Evolutionary conservation across 2,329 filamentous ascomycete genomes (phyloP).

Genomic region (Penicillium aurantiogriseum): DNA sequence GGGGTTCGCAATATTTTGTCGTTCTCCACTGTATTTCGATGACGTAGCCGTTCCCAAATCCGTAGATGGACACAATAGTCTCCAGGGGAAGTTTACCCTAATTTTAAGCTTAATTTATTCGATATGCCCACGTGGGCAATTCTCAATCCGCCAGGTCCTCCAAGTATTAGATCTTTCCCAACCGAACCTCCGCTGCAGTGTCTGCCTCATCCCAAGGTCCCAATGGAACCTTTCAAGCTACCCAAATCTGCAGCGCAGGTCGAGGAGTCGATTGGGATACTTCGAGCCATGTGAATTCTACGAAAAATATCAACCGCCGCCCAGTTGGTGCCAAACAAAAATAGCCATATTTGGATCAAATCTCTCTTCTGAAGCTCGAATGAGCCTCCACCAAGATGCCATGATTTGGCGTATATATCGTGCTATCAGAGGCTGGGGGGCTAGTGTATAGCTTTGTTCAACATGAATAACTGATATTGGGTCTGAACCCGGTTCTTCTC

Average conservation of each 20-base stretch:
- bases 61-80: neutral
- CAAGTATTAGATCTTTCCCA: neutral
- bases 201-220: neutral
- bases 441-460: neutral
- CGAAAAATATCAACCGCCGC: neutral
- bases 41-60: neutral
- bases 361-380: neutral
- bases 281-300: neutral
- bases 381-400: neutral
- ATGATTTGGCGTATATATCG: neutral
- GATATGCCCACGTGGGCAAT: neutral
- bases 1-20: conserved; percentile 10
- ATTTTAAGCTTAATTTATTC: conserved; percentile 1
- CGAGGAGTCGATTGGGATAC: neutral
- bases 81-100: neutral
- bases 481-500: too few species aligned
- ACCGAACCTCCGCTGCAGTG: neutral
- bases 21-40: conserved; percentile 6
- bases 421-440: neutral
- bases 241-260: neutral
- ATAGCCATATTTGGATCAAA: neutral
- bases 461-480: neutral
- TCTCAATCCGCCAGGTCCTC: neutral
- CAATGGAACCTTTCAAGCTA: neutral
- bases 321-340: neutral